Conservation (phyloP, 805 yeast genomes). For the Suhomyces faveliae region DNA sequence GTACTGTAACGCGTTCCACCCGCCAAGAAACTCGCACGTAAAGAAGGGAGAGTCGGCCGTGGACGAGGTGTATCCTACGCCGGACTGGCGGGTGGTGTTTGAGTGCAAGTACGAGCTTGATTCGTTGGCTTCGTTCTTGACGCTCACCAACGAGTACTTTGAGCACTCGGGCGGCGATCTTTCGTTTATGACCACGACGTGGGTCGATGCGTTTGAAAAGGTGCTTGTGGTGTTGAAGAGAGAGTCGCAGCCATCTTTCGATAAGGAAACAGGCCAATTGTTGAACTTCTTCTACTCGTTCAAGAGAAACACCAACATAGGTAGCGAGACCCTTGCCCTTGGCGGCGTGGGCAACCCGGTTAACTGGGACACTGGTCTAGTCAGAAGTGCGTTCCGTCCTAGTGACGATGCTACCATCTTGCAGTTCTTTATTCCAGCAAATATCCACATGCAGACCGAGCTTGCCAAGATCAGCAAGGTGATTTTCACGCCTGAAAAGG, state of each 20-base stretch:
- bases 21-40: conserved; percentile 58
- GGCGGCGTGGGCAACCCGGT: conserved; percentile 86
- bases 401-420: conserved; percentile 83
- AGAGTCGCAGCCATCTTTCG: conserved; percentile 63
- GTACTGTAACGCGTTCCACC: conserved; percentile 90
- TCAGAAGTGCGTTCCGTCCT: conserved; percentile 85
- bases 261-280: conserved; percentile 47
- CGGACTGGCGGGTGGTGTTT: conserved; percentile 70
- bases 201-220: conserved; percentile 60
- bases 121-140: conserved; percentile 77
- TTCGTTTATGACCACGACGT: conserved; percentile 45
- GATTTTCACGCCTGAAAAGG: conserved; percentile 16
- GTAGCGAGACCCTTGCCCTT: conserved; percentile 78
- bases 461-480: conserved; percentile 35
- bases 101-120: conserved; percentile 92
- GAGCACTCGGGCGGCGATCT: conserved; percentile 49
- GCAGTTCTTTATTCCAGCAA: conserved; percentile 83
- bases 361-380: conserved; percentile 61
- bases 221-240: conserved; percentile 53
- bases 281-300: conserved; percentile 58
- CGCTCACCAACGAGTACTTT: conserved; percentile 69
- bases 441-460: conserved; percentile 72
- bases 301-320: conserved; percentile 69
- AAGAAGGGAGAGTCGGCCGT: conserved; percentile 49
- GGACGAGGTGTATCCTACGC: conserved; percentile 68